Evolutionary conservation across 208 protist species (phyloP), one percentile per base, ranked within the genome.

Genomic region (Histomonas meleagridis): DNA sequence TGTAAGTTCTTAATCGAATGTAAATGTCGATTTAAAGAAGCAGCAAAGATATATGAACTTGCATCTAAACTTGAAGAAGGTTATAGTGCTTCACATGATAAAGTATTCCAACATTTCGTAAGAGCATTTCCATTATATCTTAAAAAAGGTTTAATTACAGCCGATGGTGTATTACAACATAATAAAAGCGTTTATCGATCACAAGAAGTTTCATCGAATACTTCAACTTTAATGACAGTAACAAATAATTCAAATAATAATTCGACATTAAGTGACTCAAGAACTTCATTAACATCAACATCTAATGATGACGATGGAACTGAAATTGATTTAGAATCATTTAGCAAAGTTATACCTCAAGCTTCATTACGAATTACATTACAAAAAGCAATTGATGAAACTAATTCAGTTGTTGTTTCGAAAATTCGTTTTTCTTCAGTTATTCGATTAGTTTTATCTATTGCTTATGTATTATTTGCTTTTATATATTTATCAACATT

Each of bases 1-100:
- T 79, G 70, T 35, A 46, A 35, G 23, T 79, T 46, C 49, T 79
- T 79, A 46, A 79, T 79, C n/a, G 70, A 79, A 79, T 23, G n/a
- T 46, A 18, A 79, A 79, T 51, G 38, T 43, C 40, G 49, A 12
- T 79, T 79, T 35, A 14, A 32, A 28, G 18, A 79, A 51, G 70
- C 70, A n/a, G 0, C 49, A 9, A 48, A 51, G 28, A 79, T 51
- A 7, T 49, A 79, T 49, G 23, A 79, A 18, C 46, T 0, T 49
- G 40, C 46, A 12, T 14, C 23, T 23, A 46, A 32, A 0, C 51
- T 55, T 53, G 76, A 86, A 57, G 38, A 57, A 26, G 76, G 76
- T 18, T 32, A 35, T 0, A 86, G 35, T 46, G 51, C 55, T 28
- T 2, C 76, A 12, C 2, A 18, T 28, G 76, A 51, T 86, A 3